Base-by-base conservation (phyloP, 1,139 yeast species). In the Diutina pseudorugosa region DNA sequence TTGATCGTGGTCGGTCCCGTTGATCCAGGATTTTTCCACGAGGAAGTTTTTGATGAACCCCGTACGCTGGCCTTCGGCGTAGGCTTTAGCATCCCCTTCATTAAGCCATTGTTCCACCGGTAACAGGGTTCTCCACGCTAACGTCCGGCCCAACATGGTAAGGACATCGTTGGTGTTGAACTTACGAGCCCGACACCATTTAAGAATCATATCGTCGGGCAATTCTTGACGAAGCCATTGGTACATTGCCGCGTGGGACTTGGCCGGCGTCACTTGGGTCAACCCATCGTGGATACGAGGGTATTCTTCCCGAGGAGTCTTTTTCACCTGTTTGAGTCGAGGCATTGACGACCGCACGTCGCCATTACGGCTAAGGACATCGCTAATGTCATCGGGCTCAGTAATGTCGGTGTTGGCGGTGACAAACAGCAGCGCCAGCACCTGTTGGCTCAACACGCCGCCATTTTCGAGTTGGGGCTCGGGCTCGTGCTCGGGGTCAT, bases 111-210 rank as follows among this genome's bases (percentile, higher is more conserved):
- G 65, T 59, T 85, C 89, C 45, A 83, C 84, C 7, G 77, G 72
- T 55, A 73, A 72, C 54, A 76, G 82, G 43, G 67, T 56, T 62
- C 95, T 78, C 95, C 96, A 89, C 57, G 77, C 73, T 59, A 88
- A 65, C 23, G 91, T 80, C 51, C 75, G 68, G 8, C 84, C 77
- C 52, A 83, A 62, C 94, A 86, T 85, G n/a, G 73, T 71, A 47
- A 84, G 61, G 0, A 88, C 72, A 57, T 78, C 77, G 57, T 77
- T 80, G 16, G 79, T 73, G 59, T 84, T 78, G 82, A 86, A 83
- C 63, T 85, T 85, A 62, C 93, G 76, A 16, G 94, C 94, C 55
- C 89, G 72, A 30, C 83, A 64, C 49, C 55, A 57, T 14, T 57
- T 58, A 36, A 57, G 58, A 6, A 57, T 14, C 21, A 14, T 14